Evolutionary conservation across 495 filamentous ascomycete genomes (phyloP).

Genomic region (Neurospora sp.): DNA sequence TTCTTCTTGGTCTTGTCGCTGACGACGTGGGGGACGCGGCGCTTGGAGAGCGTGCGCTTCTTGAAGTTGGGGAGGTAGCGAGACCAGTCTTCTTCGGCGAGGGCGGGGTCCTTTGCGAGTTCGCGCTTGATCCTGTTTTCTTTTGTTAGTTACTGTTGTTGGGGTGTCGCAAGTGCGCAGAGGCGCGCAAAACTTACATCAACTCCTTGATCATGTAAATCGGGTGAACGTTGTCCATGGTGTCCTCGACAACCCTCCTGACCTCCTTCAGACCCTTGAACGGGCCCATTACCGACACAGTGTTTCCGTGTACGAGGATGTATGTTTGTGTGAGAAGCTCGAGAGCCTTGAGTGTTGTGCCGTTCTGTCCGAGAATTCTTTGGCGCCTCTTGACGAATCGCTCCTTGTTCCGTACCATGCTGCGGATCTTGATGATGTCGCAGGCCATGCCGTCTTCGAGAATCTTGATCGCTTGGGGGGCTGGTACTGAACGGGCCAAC

Average conservation of each 20-base stretch:
- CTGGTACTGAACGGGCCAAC: constrained; percentile 82
- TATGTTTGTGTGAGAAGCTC: constrained; percentile 92
- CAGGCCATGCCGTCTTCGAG: constrained; percentile 81
- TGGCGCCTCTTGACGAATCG: constrained; percentile 95
- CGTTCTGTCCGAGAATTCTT: constrained; percentile 62
- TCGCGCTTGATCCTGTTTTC: constrained; percentile 75
- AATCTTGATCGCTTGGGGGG: constrained; percentile 87
- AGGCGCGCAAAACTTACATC: constrained; percentile 41
- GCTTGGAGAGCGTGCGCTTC: constrained; percentile 82
- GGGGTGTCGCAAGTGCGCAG: not conserved
- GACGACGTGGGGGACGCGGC: constrained; percentile 73
- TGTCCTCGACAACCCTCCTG: constrained; percentile 81
- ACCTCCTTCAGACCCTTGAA: constrained; percentile 93
- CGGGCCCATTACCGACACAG: constrained; percentile 80
- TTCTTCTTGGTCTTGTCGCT: constrained; percentile 88
- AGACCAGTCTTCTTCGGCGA: constrained; percentile 85
- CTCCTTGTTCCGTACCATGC: constrained; percentile 86
- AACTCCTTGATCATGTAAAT: constrained; percentile 77
- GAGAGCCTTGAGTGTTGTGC: constrained; percentile 65
- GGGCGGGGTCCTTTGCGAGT: constrained; percentile 85
- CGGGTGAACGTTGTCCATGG: constrained; percentile 87
- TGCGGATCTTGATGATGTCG: constrained; percentile 90
- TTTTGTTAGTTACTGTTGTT: constrained; percentile 3
- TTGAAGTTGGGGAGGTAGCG: constrained; percentile 97
- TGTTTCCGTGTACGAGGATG: constrained; percentile 95